Evolutionary conservation across 495 filamentous ascomycete species (phyloP).

Genomic region (Trichoderma asperelloides): DNA sequence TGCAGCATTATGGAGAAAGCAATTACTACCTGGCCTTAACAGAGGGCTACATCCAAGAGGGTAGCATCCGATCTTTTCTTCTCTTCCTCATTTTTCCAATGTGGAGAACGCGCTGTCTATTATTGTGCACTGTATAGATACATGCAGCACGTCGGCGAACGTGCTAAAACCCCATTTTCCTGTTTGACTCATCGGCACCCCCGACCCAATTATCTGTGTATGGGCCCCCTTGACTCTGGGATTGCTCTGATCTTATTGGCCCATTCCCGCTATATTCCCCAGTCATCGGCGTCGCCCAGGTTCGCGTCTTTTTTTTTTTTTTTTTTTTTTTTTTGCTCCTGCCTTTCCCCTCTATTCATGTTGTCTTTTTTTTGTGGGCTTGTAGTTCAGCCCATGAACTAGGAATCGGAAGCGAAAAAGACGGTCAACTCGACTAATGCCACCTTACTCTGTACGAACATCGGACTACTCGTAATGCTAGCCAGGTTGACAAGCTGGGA

Average conservation of each 20-base stretch:
- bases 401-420: neutral
- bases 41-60: neutral
- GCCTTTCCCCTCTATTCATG: neutral
- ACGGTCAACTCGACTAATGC: conserved; percentile 2
- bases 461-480: neutral
- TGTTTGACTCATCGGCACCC: conserved; percentile 3
- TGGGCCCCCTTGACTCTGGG: neutral
- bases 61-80: neutral
- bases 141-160: conserved; percentile 1
- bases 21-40: neutral
- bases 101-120: neutral
- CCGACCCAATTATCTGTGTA: neutral
- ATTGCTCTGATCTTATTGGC: neutral
- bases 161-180: neutral
- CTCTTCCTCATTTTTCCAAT: neutral
- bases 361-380: conserved; percentile 1
- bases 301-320: neutral
- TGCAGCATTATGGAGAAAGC: neutral
- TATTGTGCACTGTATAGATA: neutral
- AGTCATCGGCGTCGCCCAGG: neutral
- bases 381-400: neutral
- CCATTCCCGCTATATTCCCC: neutral
- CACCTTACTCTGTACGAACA: neutral
- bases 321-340: neutral
- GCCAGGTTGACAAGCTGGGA: too few relatives aligned